These are phyloP conservation scores for Deuterostichococcus epilithicus DNA, from an alignment of 139 green algal genomes.

Conservation along the genomic window DNA sequence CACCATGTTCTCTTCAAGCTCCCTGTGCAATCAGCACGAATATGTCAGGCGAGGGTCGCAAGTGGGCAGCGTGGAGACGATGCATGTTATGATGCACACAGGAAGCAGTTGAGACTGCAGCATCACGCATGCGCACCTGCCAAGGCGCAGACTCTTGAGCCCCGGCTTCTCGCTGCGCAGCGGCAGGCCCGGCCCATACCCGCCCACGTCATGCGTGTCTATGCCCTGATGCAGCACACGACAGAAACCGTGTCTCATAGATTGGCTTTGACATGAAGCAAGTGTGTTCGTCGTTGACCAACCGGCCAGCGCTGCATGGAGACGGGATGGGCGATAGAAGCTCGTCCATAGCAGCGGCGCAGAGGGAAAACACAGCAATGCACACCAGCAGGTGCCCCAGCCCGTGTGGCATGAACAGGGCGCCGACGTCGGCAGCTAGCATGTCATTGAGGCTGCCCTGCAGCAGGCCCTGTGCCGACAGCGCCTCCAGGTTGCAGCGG, in stretches of 20 bases:
- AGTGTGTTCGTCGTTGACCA: no score
- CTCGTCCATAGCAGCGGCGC: no score
- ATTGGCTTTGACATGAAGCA: neutral
- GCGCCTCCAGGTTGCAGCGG: slow-evolving; percentile 58
- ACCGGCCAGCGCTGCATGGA: no score
- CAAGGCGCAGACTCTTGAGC: slow-evolving; percentile 56
- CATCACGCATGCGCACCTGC: slow-evolving; percentile 24
- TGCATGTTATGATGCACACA: no score
- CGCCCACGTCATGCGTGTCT: slow-evolving; percentile 91
- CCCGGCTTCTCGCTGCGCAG: slow-evolving; percentile 35
- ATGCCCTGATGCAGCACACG: slow-evolving; percentile 52
- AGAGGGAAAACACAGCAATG: neutral
- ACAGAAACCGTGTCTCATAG: no score
- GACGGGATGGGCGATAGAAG: no score
- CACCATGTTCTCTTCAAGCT: slow-evolving; percentile 77
- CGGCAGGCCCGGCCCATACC: slow-evolving; percentile 47
- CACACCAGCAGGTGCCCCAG: slow-evolving; percentile 4
- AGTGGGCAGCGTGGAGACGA: no score
- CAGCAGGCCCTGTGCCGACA: slow-evolving; percentile 56
- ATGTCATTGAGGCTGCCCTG: slow-evolving; percentile 62
- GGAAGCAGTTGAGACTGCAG: no score
- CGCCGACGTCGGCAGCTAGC: slow-evolving; percentile 64
- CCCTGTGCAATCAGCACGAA: slow-evolving; percentile 21
- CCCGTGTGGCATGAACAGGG: slow-evolving; percentile 92
- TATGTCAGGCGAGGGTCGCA: no score